Evolutionary conservation across 2,329 filamentous ascomycete genomes (phyloP), one percentile per base, ranked within the genome.

Genomic region (Exophiala alcalophila): DNA sequence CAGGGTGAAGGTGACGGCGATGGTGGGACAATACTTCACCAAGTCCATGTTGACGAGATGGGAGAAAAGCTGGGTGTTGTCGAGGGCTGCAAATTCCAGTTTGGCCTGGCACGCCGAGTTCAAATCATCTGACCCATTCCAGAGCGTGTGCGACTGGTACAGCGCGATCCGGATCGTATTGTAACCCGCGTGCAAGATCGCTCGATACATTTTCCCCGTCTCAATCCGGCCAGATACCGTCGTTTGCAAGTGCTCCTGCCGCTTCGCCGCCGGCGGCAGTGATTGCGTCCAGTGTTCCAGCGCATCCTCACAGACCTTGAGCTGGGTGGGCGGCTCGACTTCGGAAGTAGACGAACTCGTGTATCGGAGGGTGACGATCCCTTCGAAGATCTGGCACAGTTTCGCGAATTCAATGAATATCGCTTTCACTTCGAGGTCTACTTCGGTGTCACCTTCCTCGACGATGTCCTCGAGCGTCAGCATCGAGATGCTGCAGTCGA

Each of bases 381-480:
- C 35, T 30, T 38, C 35, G 6, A 38, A 24, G 35, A 38, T 38
- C 26, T 38, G 35, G 18, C 35, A 38, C 10, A 38, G 35, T 19
- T 38, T 38, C 10, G 30, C 35, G 8, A 38, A 38, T 26, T 38
- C 35, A 19, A 38, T 38, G 26, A 38, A 38, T 30, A 38, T 38
- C 7, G 35, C 25, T 15, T 38, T 38, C 11, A 38, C 16, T 10
- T 38, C 35, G 12, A 38, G 15, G 16, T 38, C 35, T 28, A 29
- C 25, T 15, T 38, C 16, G 8, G 35, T 29, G 26, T 38, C 35
- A 12, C 35, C 35, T 21, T 38, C 35, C 16, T 38, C 35, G 15
- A 20, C 11, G 8, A 38, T 18, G n/a, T 38, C 35, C 3, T 24
- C 24, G n/a, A 28, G 35, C 11, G 30, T 26, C 8, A 38, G 26